Base-by-base conservation (phyloP, 2,329 filamentous ascomycete genomes). In the Amphichorda felina region DNA sequence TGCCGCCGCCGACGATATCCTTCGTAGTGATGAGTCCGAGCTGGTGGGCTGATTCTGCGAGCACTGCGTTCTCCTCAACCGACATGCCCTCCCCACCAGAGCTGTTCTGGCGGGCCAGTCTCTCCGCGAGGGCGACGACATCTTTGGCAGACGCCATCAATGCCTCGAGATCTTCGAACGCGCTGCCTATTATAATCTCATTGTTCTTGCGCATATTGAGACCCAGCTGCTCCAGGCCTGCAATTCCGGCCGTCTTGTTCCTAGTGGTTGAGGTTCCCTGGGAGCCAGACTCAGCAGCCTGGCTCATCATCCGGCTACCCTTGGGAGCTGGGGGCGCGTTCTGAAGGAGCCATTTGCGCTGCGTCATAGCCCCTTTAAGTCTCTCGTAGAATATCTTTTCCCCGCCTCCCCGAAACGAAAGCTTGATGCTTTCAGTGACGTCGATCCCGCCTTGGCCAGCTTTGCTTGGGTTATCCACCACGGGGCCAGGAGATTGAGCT, bases 131-230 rank as follows among this genome's bases (percentile, higher is more conserved):
- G 5, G 87, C 86, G 34, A 96, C 81, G 33, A 98, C 86, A 53
- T 98, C 86, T 53, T 96, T 95, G 5, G 91, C 91, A 4, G 89
- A 95, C 3, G 88, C 86, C 89, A 96, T 98, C 26, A 98, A 68
- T 4, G 91, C 88, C 53, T 96, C 89, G 0, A 98, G 72, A 50
- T 98, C 91, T 53, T 95, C 89, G 49, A 98, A 98, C 0, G 91
- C 88, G 44, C 75, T 87, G 18, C 89, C 89, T 43, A 98, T 94
- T 34, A 95, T 79, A 8, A 86, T 61, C 56, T 95, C 87, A 47
- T 95, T 96, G 55, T 94, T 94, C 60, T 85, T 89, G 38, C 86
- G 81, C 50, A 87, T 75, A 46, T 88, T 84, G 5, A 89, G 60
- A 1, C 86, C 84, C 41, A 87, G 76, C 48, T 86, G 80, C 55